Percentiles rank a stretch among this genome's conserved stretches.
These are phyloP conservation scores for Coemansia nantahalensis DNA, from an alignment of 192 early-diverging fungal species.

Conservation along the genomic window DNA sequence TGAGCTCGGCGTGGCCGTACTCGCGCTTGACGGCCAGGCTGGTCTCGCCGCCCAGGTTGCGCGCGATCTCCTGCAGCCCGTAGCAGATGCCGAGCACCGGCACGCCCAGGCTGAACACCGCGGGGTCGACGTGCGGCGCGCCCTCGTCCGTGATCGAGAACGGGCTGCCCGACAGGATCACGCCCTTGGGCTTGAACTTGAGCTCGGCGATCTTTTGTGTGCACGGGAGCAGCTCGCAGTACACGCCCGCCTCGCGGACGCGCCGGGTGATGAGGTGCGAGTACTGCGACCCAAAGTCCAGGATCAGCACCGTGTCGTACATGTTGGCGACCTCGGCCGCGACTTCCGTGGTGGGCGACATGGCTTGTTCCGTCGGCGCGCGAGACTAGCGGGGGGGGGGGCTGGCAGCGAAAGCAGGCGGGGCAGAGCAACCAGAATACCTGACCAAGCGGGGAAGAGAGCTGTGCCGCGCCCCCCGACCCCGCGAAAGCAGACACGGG, in stretches of 20 bases:
- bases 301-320: conserved; percentile 96
- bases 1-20: conserved; percentile 88
- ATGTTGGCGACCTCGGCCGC: conserved; percentile 67
- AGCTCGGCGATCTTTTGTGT: conserved; percentile 92
- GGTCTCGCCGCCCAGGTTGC: conserved; percentile 80
- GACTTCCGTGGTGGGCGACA: conserved; percentile 15
- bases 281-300: conserved; percentile 99
- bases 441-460: too few species aligned
- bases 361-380: too few species aligned
- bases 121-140: conserved; percentile 91
- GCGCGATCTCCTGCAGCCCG: conserved; percentile 95
- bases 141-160: conserved; percentile 96
- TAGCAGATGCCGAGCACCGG: conserved; percentile 99
- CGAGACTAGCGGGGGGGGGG: too few species aligned
- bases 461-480: too few species aligned
- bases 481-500: too few species aligned
- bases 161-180: conserved; percentile 95
- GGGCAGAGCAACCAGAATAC: too few species aligned
- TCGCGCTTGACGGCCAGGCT: conserved; percentile 79
- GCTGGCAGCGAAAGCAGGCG: too few species aligned
- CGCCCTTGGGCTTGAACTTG: conserved; percentile 92
- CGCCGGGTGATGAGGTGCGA: conserved; percentile 96
- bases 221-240: conserved; percentile 98
- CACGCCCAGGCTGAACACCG: conserved; percentile 82
- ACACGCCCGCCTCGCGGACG: conserved; percentile 94